Base-by-base conservation (phyloP, 148 eudicot genomes). In the Dysphania ambrosioides region DNA sequence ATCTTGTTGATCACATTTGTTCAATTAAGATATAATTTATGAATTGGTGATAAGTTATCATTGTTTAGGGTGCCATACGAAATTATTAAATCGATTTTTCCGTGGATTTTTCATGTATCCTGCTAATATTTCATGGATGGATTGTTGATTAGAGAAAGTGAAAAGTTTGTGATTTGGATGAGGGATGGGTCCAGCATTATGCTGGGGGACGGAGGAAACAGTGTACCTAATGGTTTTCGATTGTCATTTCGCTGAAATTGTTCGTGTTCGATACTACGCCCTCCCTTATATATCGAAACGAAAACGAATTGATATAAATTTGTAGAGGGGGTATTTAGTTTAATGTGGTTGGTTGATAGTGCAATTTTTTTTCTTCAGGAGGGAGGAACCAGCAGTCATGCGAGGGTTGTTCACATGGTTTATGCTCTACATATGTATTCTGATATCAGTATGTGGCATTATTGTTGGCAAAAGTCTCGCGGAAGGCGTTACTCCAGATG, bases 401-500 rank as follows among this genome's bases (percentile, higher is more conserved):
- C 70, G 68, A 53, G 79, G 79, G 67, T 77, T 71, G 12, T 56
- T 57, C 11, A 38, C 70, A 30, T 74, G 76, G 72, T 75, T 75
- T 72, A 23, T 60, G 13, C 29, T 78, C 5, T 55, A 69, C 26
- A 24, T 82, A 4, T 74, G 83, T 34, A 67, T 91, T 65, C 24
- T 51, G 16, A 38, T 72, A 68, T 53, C n/a, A 10, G 49, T 75
- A 65, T 70, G 81, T 2, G 75, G 76, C 68, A 60, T 71, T 70
- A 82, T 85, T 44, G 38, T 85, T 18, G 83, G 53, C 75, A 76
- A 55, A 78, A 77, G 75, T 62, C 62, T 75, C 21, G 83, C 96
- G 1, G 96, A 87, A 51, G 87, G 90, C 76, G 98, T 94, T 66
- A 85, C 88, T 66, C 85, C 78, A 36, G 82, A 87, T 36, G 96